Evolutionary conservation across 2,329 filamentous ascomycete genomes (phyloP), one percentile per base, ranked within the genome.

Genomic region (Fusarium poae): DNA sequence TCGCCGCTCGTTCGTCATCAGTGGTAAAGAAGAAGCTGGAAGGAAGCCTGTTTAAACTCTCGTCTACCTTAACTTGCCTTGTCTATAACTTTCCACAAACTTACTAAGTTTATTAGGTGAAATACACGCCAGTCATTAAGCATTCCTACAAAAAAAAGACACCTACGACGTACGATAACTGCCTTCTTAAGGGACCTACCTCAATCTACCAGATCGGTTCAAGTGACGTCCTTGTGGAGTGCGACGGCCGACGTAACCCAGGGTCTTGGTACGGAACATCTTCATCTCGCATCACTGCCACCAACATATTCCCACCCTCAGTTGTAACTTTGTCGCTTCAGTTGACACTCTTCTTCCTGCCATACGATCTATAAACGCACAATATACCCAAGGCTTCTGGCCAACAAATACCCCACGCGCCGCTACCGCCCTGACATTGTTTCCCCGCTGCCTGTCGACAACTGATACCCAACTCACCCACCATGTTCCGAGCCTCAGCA

Each of bases 401-500:
- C 61, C 65, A 56, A 66, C 51, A 6, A 63, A 50, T 29, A 46
- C 45, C 29, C 37, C 32, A 21, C 54, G 30, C 32, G 46, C 40
- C 42, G 50, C 30, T 49, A 46, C 37, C 61, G 40, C 44, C 25
- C 32, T 45, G n/a, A 63, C 40, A 49, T 43, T 16, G 34, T 37
- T 58, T 46, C 59, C 60, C 52, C 54, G 52, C 59, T 48, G 34
- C 56, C 52, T 50, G 43, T 56, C 58, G 23, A 62, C 55, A 68
- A 45, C 44, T 62, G 46, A 45, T 62, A 56, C 50, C 52, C 43
- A 53, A 57, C 54, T 55, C 48, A 49, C 51, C 67, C 77, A 81
- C 77, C 79, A 88, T 89, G 85, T 88, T 88, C 73, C 83, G 85
- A 79, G 85, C 85, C 73, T 85, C 85, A 77, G 84, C 85, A 72